phyloP scores from a whole-genome alignment of 2,329 filamentous ascomycete species.

The Microascus cirrosus region DNA sequence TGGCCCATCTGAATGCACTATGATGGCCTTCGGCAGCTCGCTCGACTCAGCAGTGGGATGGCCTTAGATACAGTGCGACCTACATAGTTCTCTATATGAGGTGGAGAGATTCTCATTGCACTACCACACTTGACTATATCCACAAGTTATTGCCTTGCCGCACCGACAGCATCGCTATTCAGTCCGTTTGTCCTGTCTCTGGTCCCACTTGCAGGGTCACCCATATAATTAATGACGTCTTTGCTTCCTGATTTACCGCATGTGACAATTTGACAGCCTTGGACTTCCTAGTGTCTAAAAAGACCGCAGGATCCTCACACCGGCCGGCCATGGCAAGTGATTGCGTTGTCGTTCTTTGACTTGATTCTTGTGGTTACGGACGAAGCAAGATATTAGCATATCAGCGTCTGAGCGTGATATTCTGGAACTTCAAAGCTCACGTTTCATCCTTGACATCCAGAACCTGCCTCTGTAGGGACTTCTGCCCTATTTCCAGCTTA shows the following conservation, averaged over 20 bases:
- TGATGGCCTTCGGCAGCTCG: no score
- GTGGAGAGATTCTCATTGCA: no score
- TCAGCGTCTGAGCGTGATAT: not conserved
- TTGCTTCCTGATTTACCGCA: not conserved
- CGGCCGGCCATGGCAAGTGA: not conserved
- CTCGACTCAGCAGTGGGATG: no score
- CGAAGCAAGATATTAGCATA: not conserved
- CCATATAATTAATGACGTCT: no score
- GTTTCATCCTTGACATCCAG: not conserved
- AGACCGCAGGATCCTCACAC: not conserved
- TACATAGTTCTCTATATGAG: no score
- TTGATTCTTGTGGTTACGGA: not conserved
- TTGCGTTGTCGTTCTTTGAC: not conserved
- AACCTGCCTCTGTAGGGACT: not conserved
- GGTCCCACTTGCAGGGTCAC: no score
- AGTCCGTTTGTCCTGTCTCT: no score
- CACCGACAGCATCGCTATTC: no score
- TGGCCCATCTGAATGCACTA: no score
- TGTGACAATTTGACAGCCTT: not conserved
- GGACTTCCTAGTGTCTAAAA: not conserved
- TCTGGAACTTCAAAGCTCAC: not conserved
- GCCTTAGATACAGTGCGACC: no score
- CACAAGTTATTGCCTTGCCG: no score
- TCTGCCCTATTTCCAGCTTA: not conserved
- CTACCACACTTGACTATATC: no score